phyloP scores from a whole-genome alignment of 192 early-diverging fungal genomes.

The Podila minutissima region DNA sequence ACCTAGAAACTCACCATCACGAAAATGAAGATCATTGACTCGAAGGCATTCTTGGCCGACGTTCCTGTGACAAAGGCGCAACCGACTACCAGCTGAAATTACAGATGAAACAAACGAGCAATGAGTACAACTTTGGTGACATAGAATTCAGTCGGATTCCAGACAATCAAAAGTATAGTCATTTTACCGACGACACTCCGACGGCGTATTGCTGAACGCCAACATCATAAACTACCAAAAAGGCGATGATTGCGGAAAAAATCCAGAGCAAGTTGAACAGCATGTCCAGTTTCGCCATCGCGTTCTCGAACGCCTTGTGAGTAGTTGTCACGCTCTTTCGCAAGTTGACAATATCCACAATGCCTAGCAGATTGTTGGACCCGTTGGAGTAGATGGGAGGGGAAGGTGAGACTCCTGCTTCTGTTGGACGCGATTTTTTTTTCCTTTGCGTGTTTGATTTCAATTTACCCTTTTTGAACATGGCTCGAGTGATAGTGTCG shows the following conservation, averaged over 20 bases:
- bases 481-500: constrained; percentile 23
- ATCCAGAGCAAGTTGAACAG: constrained; percentile 23
- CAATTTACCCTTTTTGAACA: constrained; percentile 32
- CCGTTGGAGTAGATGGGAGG: not conserved
- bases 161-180: not conserved
- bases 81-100: constrained; percentile 28
- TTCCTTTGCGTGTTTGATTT: not conserved
- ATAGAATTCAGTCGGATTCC: no score
- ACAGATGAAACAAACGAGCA: not conserved
- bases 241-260: constrained; percentile 27
- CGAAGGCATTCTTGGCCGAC: constrained; percentile 45
- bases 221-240: constrained; percentile 33
- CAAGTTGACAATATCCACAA: constrained; percentile 44
- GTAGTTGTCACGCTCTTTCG: constrained; percentile 40
- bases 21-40: constrained; percentile 48
- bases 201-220: constrained; percentile 47
- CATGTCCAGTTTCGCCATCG: constrained; percentile 45
- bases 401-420: not conserved
- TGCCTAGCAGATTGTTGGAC: constrained; percentile 5
- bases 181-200: constrained; percentile 36
- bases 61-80: constrained; percentile 45
- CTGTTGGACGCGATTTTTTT: not conserved
- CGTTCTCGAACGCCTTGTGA: constrained; percentile 48
- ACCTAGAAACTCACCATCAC: constrained; percentile 16
- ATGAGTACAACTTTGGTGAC: not conserved